Conservation (phyloP, 192 early-diverging fungal genomes). For the Coemansia asiatica region DNA sequence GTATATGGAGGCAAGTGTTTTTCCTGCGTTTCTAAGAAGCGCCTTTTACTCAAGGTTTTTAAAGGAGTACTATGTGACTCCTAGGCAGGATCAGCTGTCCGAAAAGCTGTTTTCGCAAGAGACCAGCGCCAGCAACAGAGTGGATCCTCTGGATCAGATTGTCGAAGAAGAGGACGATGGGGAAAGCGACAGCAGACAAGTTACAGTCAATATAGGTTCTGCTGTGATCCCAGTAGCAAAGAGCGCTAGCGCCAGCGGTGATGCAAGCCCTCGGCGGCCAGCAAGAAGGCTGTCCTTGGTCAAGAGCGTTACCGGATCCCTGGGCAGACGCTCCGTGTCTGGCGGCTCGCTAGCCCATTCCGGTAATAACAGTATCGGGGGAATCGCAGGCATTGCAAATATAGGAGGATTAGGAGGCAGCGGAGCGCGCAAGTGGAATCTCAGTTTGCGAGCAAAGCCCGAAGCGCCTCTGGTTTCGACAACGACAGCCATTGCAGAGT, state of each 20-base stretch:
- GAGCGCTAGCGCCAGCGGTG: neutral
- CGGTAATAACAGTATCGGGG: neutral
- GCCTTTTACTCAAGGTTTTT: conserved; percentile 67
- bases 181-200: neutral
- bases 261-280: neutral
- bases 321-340: conserved; percentile 16
- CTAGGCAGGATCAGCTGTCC: conserved; percentile 30
- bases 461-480: conserved; percentile 33
- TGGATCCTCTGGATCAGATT: neutral
- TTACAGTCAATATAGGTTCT: neutral
- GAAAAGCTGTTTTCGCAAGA: conserved; percentile 26
- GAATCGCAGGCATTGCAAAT: neutral
- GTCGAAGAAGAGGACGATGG: neutral
- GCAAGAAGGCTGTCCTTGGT: conserved; percentile 22
- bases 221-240: neutral
- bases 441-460: conserved; percentile 16
- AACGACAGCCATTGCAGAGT: neutral
- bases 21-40: conserved; percentile 61
- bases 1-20: conserved; percentile 62
- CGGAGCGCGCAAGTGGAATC: conserved; percentile 17
- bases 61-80: conserved; percentile 56
- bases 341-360: conserved; percentile 1
- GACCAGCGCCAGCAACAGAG: neutral
- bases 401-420: neutral
- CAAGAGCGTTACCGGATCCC: conserved; percentile 16